phyloP scores from a whole-genome alignment of 2,329 filamentous ascomycete genomes.

The Pseudogymnoascus sp. region DNA sequence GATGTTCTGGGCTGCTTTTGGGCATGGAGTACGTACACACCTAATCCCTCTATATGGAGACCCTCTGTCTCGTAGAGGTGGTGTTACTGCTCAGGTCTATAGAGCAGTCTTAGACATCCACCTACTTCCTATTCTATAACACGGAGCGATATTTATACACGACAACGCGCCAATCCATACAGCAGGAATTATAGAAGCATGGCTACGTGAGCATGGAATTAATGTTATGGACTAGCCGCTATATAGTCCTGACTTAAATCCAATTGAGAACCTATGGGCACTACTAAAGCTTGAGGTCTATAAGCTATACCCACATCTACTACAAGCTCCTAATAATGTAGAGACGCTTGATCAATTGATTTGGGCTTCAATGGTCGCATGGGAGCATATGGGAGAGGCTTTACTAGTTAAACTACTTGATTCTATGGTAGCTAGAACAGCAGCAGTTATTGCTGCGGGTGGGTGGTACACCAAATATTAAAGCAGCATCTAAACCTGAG shows the following conservation, averaged over 20 bases:
- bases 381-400: too few species aligned
- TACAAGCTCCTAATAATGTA: too few species aligned
- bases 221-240: background rate
- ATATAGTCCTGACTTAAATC: background rate
- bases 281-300: background rate
- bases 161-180: background rate
- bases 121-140: too few species aligned
- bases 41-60: background rate
- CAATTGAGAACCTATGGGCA: background rate
- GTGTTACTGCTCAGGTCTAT: constrained; percentile 1
- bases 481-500: too few species aligned
- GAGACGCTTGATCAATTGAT: too few species aligned
- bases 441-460: too few species aligned
- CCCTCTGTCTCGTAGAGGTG: background rate
- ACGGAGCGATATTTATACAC: background rate
- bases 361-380: too few species aligned
- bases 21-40: background rate
- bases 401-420: too few species aligned
- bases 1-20: background rate
- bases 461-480: too few species aligned
- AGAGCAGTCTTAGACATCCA: too few species aligned
- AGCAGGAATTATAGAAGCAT: background rate
- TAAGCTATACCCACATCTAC: too few species aligned
- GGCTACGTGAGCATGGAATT: background rate
- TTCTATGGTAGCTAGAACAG: too few species aligned